These are phyloP conservation scores for Cicer chorassanicum DNA, from an alignment of 306 rosid species.

Conservation along the genomic window DNA sequence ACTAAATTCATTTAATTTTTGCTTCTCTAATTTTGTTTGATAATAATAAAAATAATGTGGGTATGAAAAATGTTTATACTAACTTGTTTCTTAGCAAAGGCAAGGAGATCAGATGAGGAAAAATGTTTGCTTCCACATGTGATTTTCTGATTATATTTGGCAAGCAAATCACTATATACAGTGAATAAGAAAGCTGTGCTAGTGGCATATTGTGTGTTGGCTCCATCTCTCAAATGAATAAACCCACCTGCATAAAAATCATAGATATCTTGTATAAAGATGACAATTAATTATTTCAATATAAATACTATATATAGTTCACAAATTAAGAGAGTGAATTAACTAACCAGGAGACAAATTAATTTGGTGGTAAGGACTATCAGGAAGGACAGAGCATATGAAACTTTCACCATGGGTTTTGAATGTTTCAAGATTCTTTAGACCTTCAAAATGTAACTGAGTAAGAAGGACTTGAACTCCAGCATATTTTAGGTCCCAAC, in stretches of 20 bases:
- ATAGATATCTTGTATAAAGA: neutral
- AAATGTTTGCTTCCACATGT: constrained; percentile 58
- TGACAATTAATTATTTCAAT: neutral
- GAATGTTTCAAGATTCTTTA: constrained; percentile 51
- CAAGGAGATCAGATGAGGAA: constrained; percentile 41
- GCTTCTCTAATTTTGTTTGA: neutral
- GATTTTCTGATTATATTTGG: constrained; percentile 52
- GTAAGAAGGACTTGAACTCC: constrained; percentile 82
- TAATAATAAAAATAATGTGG: neutral
- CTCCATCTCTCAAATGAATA: constrained; percentile 84
- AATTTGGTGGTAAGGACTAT: constrained; percentile 77
- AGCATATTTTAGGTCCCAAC: constrained; percentile 97
- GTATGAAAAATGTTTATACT: neutral
- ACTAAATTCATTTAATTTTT: too few relatives aligned
- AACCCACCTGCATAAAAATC: constrained; percentile 58
- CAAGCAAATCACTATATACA: constrained; percentile 69
- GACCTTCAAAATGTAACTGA: constrained; percentile 69
- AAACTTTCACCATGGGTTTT: constrained; percentile 72
- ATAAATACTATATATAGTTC: too few relatives aligned
- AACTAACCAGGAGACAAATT: constrained; percentile 59
- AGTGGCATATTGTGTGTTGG: constrained; percentile 83
- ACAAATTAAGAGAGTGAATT: neutral
- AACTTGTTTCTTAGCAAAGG: constrained; percentile 79
- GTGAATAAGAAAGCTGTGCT: constrained; percentile 61
- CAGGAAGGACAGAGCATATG: constrained; percentile 80